Percentiles rank a stretch among this genome's conserved stretches.
Evolutionary conservation across 1,139 yeast species (phyloP).

Genomic region (Diutina ranongensis): DNA sequence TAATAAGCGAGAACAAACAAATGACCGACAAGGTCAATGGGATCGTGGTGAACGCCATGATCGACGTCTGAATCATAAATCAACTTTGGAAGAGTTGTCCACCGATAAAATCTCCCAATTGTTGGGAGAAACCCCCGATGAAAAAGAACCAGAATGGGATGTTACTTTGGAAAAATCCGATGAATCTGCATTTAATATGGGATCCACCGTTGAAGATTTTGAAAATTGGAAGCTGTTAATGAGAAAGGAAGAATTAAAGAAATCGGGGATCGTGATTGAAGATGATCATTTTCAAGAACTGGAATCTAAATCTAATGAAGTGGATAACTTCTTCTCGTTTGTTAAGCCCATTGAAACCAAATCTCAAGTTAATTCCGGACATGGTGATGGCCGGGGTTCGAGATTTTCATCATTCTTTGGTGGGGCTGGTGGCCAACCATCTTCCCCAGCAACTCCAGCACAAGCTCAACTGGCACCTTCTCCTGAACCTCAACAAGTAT

Average conservation of each 20-base stretch:
- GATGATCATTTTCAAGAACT: slow-evolving; percentile 11
- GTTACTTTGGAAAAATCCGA: slow-evolving; percentile 20
- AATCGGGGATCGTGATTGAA: slow-evolving; percentile 26
- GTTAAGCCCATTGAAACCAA: slow-evolving; percentile 19
- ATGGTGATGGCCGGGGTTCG: background rate
- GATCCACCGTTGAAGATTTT: slow-evolving; percentile 57
- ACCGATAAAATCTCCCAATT: slow-evolving; percentile 22
- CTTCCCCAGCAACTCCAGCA: background rate
- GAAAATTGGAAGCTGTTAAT: slow-evolving; percentile 58
- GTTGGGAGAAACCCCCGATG: slow-evolving; percentile 29
- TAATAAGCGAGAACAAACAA: slow-evolving; percentile 9
- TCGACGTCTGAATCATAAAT: slow-evolving; percentile 14
- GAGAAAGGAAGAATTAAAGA: slow-evolving; percentile 43
- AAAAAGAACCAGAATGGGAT: slow-evolving; percentile 45
- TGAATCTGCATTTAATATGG: slow-evolving; percentile 17
- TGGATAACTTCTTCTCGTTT: slow-evolving; percentile 42
- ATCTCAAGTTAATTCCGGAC: background rate
- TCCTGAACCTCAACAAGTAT: background rate
- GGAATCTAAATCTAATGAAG: slow-evolving; percentile 27
- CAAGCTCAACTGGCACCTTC: background rate
- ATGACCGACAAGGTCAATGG: slow-evolving; percentile 9
- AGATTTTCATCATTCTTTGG: slow-evolving; percentile 11
- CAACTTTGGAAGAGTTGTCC: slow-evolving; percentile 20
- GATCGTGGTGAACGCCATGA: slow-evolving; percentile 23
- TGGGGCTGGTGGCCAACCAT: background rate